These are phyloP conservation scores for Aspergillus sp. DNA, from an alignment of 2,329 filamentous ascomycete species.

Conservation along the genomic window DNA sequence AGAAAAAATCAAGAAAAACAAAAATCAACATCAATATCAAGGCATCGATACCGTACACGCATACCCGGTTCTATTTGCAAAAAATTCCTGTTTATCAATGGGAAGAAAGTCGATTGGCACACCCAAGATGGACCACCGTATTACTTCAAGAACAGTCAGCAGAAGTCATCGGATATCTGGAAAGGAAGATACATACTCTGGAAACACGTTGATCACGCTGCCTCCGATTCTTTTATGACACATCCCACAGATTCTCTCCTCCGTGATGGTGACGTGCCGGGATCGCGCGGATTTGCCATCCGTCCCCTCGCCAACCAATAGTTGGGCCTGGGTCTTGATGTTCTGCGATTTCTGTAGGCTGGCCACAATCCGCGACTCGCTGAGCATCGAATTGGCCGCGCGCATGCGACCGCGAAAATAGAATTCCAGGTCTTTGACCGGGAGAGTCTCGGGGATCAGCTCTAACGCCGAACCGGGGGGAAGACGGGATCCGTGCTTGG, in stretches of 20 bases:
- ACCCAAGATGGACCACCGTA: conserved; percentile 76
- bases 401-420: conserved; percentile 93
- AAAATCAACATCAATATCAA: conserved; percentile 10
- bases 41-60: conserved; percentile 4
- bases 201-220: conserved; percentile 85
- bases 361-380: conserved; percentile 75
- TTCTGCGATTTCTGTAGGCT: conserved; percentile 76
- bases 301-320: conserved; percentile 70
- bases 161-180: conserved; percentile 10
- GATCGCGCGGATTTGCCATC: conserved; percentile 56
- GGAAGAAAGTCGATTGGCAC: conserved; percentile 53
- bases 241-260: conserved; percentile 86
- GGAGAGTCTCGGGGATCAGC: conserved; percentile 77
- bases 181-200: conserved; percentile 60
- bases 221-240: conserved; percentile 92
- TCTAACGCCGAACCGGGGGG: conserved; percentile 83
- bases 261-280: conserved; percentile 73
- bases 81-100: conserved; percentile 18
- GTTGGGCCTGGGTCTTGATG: conserved; percentile 69
- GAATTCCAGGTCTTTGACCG: conserved; percentile 75
- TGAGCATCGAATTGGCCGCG: conserved; percentile 76
- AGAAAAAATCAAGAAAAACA: conserved; percentile 17
- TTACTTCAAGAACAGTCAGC: conserved; percentile 35
- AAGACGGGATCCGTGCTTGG: conserved; percentile 85
- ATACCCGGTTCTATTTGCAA: conserved; percentile 17